Base-by-base conservation (phyloP, 306 rosid genomes). In the Lablab purpureus region DNA sequence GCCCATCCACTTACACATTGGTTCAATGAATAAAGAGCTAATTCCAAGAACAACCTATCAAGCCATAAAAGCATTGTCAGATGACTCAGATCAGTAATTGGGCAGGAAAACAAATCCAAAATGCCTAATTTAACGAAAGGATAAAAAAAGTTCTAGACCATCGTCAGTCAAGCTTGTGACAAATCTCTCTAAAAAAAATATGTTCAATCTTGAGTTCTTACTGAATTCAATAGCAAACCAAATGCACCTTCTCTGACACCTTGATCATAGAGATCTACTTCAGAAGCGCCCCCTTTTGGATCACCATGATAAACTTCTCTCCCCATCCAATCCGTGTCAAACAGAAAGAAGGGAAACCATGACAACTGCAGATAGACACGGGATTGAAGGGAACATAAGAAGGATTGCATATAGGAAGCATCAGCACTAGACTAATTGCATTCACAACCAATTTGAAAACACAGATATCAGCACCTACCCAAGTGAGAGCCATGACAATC, bases 201-300 rank as follows among this genome's bases (percentile, higher is more conserved):
- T 67, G 84, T 74, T 78, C 86, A 88, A 86, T 77, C 84, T 82
- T 62, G 93, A 87, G 93, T 80, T 88, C 99, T 96, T 96, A 96
- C 99, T 52, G 99, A 96, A 93, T 96, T 96, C 96, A 96, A 86
- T 79, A 96, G 95, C 93, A 96, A 90, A 90, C 99, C 99, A 10
- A 96, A 96, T 90, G 99, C 96, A 91, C 99, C 99, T 91, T 91
- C 91, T 91, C 99, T 91, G 79, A 96, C 99, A 78, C 99, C 99
- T 84, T 85, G 94, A 83, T 90, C 90, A 80, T 91, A 96, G n/a
- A 87, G 84, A 34, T 37, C 73, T 66, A 84, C 82, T 68, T 91
- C 88, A 73, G 91, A 55, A 36, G 46, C 27, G 75, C 63, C 84
- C 84, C 99, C 99, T 74, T 89, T 89, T 12, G 99, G 99, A 88